phyloP scores from a whole-genome alignment of 2,329 filamentous ascomycete genomes.

The Pseudopyricularia javanii region DNA sequence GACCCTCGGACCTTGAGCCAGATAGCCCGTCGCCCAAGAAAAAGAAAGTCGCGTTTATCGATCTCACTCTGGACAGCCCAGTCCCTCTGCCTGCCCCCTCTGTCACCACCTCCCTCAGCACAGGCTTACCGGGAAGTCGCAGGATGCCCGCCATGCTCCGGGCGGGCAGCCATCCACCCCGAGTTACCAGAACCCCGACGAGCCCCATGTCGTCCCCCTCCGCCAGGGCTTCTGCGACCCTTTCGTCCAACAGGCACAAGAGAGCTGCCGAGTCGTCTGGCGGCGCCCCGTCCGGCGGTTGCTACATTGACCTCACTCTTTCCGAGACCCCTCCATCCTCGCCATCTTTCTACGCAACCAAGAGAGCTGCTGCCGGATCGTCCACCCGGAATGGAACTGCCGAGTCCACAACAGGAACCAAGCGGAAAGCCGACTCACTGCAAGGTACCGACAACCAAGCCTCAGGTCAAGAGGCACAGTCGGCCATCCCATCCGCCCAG shows the following conservation, averaged over 20 bases:
- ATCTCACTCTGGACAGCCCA: neutral
- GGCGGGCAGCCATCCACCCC: neutral
- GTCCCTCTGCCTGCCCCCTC: neutral
- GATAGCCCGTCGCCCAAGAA: neutral
- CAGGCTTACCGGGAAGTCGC: neutral
- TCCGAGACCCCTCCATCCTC: neutral
- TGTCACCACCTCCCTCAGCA: neutral
- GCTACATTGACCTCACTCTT: neutral
- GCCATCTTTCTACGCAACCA: neutral
- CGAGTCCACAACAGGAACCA: too few relatives aligned
- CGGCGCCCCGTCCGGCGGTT: neutral
- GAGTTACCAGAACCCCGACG: neutral
- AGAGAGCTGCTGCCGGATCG: too few relatives aligned
- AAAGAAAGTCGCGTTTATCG: neutral
- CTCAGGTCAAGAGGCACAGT: neutral
- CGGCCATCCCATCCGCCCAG: neutral
- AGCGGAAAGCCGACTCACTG: too few relatives aligned
- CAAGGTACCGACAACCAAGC: neutral
- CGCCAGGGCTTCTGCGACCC: neutral
- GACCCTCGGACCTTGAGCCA: neutral
- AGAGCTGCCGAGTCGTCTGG: neutral
- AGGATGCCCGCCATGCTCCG: neutral
- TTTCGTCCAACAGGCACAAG: neutral
- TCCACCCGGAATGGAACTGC: too few relatives aligned
- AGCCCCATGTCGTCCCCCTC: neutral